These are phyloP conservation scores for Trichoderma breve DNA, from an alignment of 2,329 filamentous ascomycete genomes.

Conservation along the genomic window DNA sequence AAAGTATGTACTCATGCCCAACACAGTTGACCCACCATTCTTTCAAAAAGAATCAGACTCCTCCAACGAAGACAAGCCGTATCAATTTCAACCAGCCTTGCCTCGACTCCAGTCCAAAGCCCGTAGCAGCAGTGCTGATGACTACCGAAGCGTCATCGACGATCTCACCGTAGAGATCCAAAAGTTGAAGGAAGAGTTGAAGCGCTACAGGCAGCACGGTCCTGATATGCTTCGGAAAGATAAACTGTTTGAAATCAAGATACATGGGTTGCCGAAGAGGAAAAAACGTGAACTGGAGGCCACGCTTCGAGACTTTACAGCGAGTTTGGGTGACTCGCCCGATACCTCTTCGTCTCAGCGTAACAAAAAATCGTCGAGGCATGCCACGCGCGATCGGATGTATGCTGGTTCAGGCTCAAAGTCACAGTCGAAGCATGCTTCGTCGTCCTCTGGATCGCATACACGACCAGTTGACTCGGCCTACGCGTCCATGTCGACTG, in stretches of 20 bases:
- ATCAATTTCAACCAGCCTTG: slow-evolving; percentile 25
- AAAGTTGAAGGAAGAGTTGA: slow-evolving; percentile 69
- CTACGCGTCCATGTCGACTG: slow-evolving; percentile 65
- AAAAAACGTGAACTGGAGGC: slow-evolving; percentile 78
- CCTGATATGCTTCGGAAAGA: slow-evolving; percentile 68
- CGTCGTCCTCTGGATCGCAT: slow-evolving; percentile 53
- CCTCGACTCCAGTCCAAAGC: slow-evolving; percentile 35
- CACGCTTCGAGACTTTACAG: slow-evolving; percentile 67
- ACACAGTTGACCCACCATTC: slow-evolving; percentile 52
- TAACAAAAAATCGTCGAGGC: slow-evolving; percentile 38
- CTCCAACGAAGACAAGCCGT: slow-evolving; percentile 46
- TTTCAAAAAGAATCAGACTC: slow-evolving; percentile 54
- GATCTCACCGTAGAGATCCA: slow-evolving; percentile 84
- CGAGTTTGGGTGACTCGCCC: slow-evolving; percentile 55
- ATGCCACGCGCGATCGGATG: slow-evolving; percentile 37
- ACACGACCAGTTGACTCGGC: slow-evolving; percentile 59
- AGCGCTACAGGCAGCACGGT: slow-evolving; percentile 66
- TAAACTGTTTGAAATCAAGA: slow-evolving; percentile 78
- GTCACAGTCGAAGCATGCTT: slow-evolving; percentile 51
- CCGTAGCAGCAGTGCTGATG: slow-evolving; percentile 64
- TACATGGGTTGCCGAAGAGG: slow-evolving; percentile 67
- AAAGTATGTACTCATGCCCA: slow-evolving; percentile 5
- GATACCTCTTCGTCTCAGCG: slow-evolving; percentile 42
- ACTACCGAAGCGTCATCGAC: slow-evolving; percentile 80
- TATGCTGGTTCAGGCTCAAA: slow-evolving; percentile 43